A percentile compares a stretch with the other conserved stretches of the same genome.
These are phyloP conservation scores for Lenwebbia sp. DNA, from an alignment of 345 rosid species.

Conservation along the genomic window DNA sequence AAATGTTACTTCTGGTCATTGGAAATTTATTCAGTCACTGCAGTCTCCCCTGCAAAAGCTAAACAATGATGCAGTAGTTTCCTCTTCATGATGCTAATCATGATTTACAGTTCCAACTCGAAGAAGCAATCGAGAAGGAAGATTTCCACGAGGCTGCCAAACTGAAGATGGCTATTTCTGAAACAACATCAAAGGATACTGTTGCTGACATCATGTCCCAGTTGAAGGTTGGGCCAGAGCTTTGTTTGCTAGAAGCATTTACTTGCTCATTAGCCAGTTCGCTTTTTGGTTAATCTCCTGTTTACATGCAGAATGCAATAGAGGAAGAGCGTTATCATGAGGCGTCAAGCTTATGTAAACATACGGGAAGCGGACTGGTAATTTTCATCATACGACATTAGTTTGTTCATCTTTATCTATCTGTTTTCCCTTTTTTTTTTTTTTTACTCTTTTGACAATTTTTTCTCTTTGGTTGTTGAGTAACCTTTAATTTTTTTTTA, in stretches of 20 bases:
- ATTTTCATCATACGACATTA: background rate
- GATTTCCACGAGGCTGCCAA: conserved; percentile 84
- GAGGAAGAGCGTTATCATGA: conserved; percentile 80
- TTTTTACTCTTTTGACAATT: background rate
- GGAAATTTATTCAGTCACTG: background rate
- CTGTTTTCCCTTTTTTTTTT: background rate
- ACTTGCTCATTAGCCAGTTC: background rate
- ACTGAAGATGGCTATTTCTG: conserved; percentile 58
- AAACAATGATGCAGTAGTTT: background rate
- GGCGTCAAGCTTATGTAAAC: conserved; percentile 67
- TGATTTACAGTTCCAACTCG: conserved; percentile 69
- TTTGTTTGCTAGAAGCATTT: background rate
- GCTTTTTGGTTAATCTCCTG: conserved; percentile 3
- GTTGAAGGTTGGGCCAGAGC: conserved; percentile 41
- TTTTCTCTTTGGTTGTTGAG: background rate
- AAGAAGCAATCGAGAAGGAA: conserved; percentile 80
- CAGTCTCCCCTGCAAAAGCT: background rate
- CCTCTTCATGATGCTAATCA: background rate
- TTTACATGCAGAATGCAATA: conserved; percentile 49
- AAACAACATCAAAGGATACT: conserved; percentile 57
- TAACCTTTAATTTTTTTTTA: background rate
- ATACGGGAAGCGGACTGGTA: conserved; percentile 92
- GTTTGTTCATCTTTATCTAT: background rate
- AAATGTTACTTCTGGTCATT: background rate
- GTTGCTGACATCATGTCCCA: conserved; percentile 73